Evolutionary conservation across 1,284 basidiomycete species (phyloP), one percentile per base, ranked within the genome.

Genomic region (Schizophyllum amplum): DNA sequence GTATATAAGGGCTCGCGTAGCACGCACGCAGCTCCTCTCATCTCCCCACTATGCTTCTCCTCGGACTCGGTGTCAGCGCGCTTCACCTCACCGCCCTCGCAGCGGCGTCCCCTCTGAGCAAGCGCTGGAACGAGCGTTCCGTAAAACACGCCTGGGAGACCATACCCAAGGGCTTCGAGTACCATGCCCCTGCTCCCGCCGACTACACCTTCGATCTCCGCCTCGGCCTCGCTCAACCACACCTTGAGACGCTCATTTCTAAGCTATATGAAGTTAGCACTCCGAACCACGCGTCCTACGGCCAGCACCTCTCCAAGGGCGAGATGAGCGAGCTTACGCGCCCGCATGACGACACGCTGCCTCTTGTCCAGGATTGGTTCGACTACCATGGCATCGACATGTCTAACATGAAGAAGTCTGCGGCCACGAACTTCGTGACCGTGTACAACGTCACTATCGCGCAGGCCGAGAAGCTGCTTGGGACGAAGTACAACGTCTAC

Each of bases 331-430:
- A 65, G 1, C 70, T 81, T 46, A 71, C 78, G 24, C 71, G 75
- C 4, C 80, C 80, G 4, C 71, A 74, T 51, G 67, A 71, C 13
- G 71, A 75, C 51, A 71, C 76, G 6, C 61, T 75, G 25, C 62
- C 66, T 13, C 60, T 75, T 20, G 77, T 82, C 47, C 68, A 72
- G 42, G 67, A 70, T 1, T 83, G 81, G 81, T 71, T 82, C 17
- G 58, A 61, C 21, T 67, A 69, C 24, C 72, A 80, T 54, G 77
- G 71, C 11, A 64, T 81, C 55, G 65, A 70, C 47, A 58, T 63
- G 42, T 53, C 67, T 56, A 50, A 50, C 48, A 24, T 50, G 21
- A 21, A 24, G 21, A 9, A 42, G 13, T 42, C 33, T 17, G 33
- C 33, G 33, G 33, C 33, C 13, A 42, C 33, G 33, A 42, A 42